phyloP scores from a whole-genome alignment of 176 grass and related monocot species.

The Pontederia paniculata region DNA sequence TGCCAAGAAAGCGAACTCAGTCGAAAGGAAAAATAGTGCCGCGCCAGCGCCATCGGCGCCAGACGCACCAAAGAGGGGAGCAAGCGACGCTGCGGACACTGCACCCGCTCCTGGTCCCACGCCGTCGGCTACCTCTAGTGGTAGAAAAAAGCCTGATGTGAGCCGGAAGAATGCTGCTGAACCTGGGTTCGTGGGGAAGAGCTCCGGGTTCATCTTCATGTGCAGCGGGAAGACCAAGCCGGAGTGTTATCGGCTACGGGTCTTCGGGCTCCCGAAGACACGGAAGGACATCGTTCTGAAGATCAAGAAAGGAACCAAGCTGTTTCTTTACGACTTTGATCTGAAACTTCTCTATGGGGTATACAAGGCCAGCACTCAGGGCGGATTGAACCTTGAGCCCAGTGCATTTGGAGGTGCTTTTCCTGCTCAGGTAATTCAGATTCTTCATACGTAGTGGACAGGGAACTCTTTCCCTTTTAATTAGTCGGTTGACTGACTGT shows the following conservation, averaged over 20 bases:
- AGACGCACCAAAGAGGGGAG: no score
- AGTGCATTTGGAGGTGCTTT: conserved; percentile 44
- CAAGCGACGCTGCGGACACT: no score
- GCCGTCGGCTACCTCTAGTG: no score
- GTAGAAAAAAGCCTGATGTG: no score
- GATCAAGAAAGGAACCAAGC: conserved; percentile 33
- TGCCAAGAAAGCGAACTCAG: no score
- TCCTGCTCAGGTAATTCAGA: conserved; percentile 48
- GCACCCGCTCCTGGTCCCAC: no score
- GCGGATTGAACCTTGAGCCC: conserved; percentile 37
- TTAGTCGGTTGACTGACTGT: background rate
- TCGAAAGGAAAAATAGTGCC: no score
- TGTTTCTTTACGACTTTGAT: conserved; percentile 76
- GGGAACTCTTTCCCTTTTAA: no score
- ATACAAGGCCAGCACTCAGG: conserved; percentile 41
- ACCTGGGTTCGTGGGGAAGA: background rate
- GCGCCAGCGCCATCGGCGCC: no score
- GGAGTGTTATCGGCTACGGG: conserved; percentile 36
- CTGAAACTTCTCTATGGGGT: conserved; percentile 69
- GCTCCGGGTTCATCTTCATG: conserved; percentile 64
- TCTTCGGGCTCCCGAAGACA: conserved; percentile 51
- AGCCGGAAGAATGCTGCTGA: no score
- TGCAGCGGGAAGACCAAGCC: conserved; percentile 62
- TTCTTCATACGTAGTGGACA: background rate
- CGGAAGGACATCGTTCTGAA: conserved; percentile 40